These are phyloP conservation scores for Stachybotrys echinatus DNA, from an alignment of 2,329 filamentous ascomycete genomes.

Conservation along the genomic window DNA sequence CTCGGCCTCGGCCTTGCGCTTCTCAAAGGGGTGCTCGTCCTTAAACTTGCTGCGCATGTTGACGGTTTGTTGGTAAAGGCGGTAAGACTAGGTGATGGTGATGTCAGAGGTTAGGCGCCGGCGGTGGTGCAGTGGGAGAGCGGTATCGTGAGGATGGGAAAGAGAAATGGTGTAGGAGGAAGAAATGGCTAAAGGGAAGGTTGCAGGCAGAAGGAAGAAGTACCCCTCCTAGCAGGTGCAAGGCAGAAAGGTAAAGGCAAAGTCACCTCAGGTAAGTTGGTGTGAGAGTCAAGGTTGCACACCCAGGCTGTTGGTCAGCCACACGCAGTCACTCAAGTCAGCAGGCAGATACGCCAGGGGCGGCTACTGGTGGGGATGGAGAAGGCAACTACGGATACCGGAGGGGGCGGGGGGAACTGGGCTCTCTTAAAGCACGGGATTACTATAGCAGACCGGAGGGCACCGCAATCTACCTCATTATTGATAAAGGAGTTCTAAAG, in stretches of 20 bases:
- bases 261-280: conserved; percentile 13
- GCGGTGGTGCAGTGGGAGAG: neutral
- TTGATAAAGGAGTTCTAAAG: too few species aligned
- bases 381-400: neutral
- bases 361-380: neutral
- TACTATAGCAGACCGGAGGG: too few species aligned
- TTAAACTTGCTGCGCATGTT: conserved; percentile 99
- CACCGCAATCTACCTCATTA: too few species aligned
- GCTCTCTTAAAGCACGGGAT: neutral
- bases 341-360: conserved; percentile 14
- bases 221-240: neutral
- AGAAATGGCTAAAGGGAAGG: neutral
- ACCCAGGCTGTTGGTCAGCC: neutral
- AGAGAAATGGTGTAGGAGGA: neutral
- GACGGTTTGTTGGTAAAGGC: conserved; percentile 27
- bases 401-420: too few species aligned
- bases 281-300: neutral
- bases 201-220: neutral
- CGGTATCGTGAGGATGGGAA: neutral
- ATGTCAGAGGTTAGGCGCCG: conserved; percentile 6
- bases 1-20: conserved; percentile 99
- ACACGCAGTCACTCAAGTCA: neutral
- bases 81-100: conserved; percentile 10
- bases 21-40: conserved; percentile 99
- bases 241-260: conserved; percentile 12